A percentile compares a stretch with the other conserved stretches of the same genome.
phyloP scores from a whole-genome alignment of 2,329 filamentous ascomycete species.

The Cladosporium sphaerospermum region DNA sequence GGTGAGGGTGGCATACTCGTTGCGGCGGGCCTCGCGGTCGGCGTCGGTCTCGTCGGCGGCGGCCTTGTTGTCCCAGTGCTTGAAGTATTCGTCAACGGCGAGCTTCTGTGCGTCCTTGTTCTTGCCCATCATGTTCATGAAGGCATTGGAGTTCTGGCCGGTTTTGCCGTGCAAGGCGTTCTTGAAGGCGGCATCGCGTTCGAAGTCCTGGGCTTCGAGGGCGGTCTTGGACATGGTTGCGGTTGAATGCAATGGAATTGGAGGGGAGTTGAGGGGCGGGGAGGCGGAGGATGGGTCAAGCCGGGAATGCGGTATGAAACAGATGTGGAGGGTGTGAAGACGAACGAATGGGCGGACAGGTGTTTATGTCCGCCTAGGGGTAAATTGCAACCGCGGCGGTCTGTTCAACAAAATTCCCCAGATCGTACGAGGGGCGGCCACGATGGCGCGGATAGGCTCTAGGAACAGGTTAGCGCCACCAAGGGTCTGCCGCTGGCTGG shows the following conservation, averaged over 20 bases:
- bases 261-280: neutral
- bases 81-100: conserved; percentile 87
- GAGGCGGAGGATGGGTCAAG: neutral
- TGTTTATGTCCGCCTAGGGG: neutral
- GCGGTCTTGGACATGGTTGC: conserved; percentile 8
- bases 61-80: conserved; percentile 87
- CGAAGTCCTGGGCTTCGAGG: conserved; percentile 37
- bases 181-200: conserved; percentile 67
- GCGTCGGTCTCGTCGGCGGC: conserved; percentile 75
- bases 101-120: conserved; percentile 70
- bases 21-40: conserved; percentile 66
- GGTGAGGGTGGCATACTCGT: conserved; percentile 88
- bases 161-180: conserved; percentile 69
- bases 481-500: neutral
- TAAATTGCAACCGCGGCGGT: neutral
- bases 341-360: neutral
- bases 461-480: neutral
- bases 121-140: conserved; percentile 81
- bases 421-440: neutral
- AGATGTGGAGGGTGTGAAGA: neutral
- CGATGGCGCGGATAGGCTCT: neutral
- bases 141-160: conserved; percentile 70
- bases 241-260: neutral
- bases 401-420: neutral
- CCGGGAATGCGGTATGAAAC: neutral